Conservation (phyloP, 225 moss, liverwort and hornwort genomes). For the Bryoerythrophyllum caledonicum region DNA sequence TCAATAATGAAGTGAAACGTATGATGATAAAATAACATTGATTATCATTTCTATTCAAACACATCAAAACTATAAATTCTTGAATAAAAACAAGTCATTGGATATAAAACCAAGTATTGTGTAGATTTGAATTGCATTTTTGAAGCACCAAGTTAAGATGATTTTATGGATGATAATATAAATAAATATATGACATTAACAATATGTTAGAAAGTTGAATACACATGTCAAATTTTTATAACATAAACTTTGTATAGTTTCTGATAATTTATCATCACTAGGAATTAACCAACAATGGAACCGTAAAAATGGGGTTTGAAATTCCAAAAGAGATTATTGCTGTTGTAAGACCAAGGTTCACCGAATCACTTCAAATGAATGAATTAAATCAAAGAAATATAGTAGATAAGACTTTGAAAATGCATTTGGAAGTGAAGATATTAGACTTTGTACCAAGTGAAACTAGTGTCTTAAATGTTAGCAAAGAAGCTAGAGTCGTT, state of each 20-base stretch:
- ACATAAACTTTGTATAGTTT: background rate
- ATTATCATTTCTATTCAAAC: too few relatives aligned
- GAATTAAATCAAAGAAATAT: slow-evolving; percentile 21
- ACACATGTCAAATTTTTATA: background rate
- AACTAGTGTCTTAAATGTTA: slow-evolving; percentile 15
- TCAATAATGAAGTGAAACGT: too few relatives aligned
- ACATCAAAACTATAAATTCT: too few relatives aligned
- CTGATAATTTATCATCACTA: background rate
- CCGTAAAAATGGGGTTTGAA: slow-evolving; percentile 28
- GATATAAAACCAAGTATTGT: background rate
- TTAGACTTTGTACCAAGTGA: slow-evolving; percentile 39
- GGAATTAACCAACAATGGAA: slow-evolving; percentile 26
- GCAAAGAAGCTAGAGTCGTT: slow-evolving; percentile 25
- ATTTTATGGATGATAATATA: background rate
- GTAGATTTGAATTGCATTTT: too few relatives aligned
- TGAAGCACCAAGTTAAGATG: background rate
- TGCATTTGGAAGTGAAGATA: slow-evolving; percentile 50
- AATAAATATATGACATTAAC: rapidly evolving
- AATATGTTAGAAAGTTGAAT: too few relatives aligned
- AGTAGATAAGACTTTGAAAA: slow-evolving; percentile 32
- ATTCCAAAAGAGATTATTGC: slow-evolving; percentile 52
- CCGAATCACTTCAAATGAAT: background rate
- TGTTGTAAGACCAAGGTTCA: slow-evolving; percentile 34
- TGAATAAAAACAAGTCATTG: background rate
- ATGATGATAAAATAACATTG: too few relatives aligned